Evolutionary conservation across 1,284 basidiomycete genomes (phyloP).

Genomic region (Trametes versicolor): DNA sequence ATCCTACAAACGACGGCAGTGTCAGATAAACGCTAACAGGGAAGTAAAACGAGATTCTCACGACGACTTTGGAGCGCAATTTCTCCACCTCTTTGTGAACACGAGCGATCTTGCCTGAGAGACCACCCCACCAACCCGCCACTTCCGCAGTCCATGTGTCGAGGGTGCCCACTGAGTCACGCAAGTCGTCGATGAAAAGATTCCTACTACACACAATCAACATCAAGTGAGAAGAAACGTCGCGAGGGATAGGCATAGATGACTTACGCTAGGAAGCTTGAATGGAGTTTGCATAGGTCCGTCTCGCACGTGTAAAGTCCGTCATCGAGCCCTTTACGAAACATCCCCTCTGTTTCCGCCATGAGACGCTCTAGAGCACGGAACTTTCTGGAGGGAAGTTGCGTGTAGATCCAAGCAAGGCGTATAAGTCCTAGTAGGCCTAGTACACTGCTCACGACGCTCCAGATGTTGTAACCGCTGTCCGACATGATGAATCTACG

Average conservation of each 20-base stretch:
- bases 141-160: background rate
- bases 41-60: background rate
- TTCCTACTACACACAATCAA: background rate
- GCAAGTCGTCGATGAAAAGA: background rate
- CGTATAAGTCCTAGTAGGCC: conserved; percentile 1
- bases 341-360: background rate
- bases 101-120: background rate
- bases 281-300: background rate
- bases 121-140: background rate
- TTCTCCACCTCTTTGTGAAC: background rate
- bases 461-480: conserved; percentile 11
- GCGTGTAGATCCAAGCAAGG: conserved; percentile 6
- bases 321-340: conserved; percentile 4
- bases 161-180: background rate
- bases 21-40: background rate
- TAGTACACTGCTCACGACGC: background rate
- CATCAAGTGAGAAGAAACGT: background rate
- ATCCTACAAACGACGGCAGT: background rate
- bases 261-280: conserved; percentile 5
- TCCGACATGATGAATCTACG: conserved; percentile 4
- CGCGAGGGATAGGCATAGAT: background rate
- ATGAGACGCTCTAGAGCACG: background rate
- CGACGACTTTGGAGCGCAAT: background rate
- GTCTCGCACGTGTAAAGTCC: conserved; percentile 1
- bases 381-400: background rate